phyloP scores from a whole-genome alignment of 75 land plant species.

The Cunninghamia lanceolata region DNA sequence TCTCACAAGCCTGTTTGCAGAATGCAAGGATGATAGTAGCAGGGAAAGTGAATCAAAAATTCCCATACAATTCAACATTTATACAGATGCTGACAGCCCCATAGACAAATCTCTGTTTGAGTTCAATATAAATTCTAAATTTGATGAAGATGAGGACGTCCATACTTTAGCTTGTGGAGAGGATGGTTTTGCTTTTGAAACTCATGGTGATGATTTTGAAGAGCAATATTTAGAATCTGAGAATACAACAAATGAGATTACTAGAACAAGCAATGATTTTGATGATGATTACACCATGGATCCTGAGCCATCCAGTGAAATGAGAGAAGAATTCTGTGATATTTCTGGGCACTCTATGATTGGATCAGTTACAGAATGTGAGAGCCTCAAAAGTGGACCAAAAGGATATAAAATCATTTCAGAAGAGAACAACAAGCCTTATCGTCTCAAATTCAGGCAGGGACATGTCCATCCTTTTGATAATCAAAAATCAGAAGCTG shows the following conservation, averaged over 20 bases:
- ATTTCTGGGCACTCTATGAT: background rate
- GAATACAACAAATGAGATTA: background rate
- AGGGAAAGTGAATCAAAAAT: background rate
- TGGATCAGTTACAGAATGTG: background rate
- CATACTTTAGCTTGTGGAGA: background rate
- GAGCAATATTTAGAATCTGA: background rate
- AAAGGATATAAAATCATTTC: background rate
- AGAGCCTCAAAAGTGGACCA: background rate
- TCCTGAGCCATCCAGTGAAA: background rate
- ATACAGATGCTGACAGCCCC: background rate
- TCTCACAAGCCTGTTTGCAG: background rate
- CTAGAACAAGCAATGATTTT: background rate
- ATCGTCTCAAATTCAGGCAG: conserved; percentile 7
- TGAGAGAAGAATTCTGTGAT: background rate
- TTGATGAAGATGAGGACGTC: background rate
- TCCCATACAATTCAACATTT: background rate
- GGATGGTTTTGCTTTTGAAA: background rate
- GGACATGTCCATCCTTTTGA: background rate
- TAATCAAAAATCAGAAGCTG: conserved; percentile 26
- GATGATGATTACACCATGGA: background rate
- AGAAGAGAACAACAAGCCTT: background rate
- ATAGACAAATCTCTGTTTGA: background rate
- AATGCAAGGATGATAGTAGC: background rate
- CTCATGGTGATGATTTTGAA: background rate
- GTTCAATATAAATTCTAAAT: background rate